Conservation (phyloP, 257 asterid genomes). For the Cinchona pubescens region DNA sequence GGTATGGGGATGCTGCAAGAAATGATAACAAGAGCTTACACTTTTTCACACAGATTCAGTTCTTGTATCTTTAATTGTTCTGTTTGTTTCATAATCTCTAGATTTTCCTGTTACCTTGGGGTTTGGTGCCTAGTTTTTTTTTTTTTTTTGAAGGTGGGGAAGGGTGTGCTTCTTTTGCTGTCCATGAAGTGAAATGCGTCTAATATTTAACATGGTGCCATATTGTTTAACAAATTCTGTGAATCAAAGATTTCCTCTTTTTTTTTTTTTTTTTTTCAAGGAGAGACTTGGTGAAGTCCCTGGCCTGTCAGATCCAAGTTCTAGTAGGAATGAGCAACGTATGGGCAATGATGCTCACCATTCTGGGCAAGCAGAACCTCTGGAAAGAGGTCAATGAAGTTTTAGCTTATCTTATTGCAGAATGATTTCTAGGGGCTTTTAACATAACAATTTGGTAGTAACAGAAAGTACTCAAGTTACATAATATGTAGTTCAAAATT, state of each 20-base stretch:
- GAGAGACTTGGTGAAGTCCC: constrained; percentile 69
- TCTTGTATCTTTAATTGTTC: neutral
- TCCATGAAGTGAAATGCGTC: neutral
- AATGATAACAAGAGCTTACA: neutral
- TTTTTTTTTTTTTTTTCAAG: too few relatives aligned
- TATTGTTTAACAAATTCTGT: neutral
- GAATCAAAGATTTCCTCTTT: constrained; percentile 4
- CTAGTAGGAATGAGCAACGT: constrained; percentile 50
- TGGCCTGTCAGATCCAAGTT: constrained; percentile 59
- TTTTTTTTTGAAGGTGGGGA: neutral
- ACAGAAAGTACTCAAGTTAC: constrained; percentile 31
- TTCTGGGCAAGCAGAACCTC: constrained; percentile 27
- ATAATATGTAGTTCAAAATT: constrained; percentile 48
- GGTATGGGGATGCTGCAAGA: neutral
- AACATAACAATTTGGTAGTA: constrained; percentile 45
- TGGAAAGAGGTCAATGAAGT: constrained; percentile 35
- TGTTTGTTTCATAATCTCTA: too few relatives aligned
- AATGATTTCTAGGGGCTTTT: constrained; percentile 35
- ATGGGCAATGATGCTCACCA: constrained; percentile 34
- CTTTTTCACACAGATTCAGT: neutral
- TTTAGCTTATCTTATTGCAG: constrained; percentile 23
- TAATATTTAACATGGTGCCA: neutral
- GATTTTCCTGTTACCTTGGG: neutral
- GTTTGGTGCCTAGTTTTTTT: too few relatives aligned
- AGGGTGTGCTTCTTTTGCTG: neutral